A percentile compares a stretch with the other conserved stretches of the same genome.
These are phyloP conservation scores for Rhizopus delemar DNA, from an alignment of 371 early-diverging fungal genomes.

Conservation along the genomic window DNA sequence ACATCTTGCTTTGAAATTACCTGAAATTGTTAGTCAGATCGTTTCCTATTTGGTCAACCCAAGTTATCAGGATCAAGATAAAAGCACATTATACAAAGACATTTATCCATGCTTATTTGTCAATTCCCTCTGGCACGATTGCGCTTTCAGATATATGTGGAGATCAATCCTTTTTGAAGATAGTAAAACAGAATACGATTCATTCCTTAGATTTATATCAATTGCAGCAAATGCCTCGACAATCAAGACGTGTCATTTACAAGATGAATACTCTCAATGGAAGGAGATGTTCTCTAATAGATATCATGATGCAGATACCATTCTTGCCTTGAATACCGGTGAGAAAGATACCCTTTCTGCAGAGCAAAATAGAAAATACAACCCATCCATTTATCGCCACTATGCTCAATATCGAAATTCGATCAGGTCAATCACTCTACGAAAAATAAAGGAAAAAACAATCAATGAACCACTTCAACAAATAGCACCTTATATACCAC, in stretches of 20 bases:
- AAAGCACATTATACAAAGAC: conserved; percentile 11
- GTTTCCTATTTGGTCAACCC: conserved; percentile 7
- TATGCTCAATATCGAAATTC: conserved; percentile 24
- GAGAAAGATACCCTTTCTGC: too few species aligned
- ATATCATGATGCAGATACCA: too few species aligned
- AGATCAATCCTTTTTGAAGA: conserved; percentile 31
- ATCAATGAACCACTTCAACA: conserved; percentile 36
- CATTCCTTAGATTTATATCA: conserved; percentile 24
- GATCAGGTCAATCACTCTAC: conserved; percentile 36
- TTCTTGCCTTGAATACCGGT: too few species aligned
- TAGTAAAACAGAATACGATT: conserved; percentile 23
- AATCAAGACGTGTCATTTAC: too few species aligned
- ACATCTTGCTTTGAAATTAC: conserved; percentile 10
- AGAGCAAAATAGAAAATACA: too few species aligned
- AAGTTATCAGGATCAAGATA: conserved; percentile 7
- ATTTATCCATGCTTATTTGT: conserved; percentile 30
- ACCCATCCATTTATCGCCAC: not conserved
- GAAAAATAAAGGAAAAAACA: conserved; percentile 42
- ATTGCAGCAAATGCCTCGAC: conserved; percentile 3
- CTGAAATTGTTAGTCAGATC: conserved; percentile 28
- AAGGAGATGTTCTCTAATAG: too few species aligned
- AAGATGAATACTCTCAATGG: too few species aligned
- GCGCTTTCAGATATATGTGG: conserved; percentile 32
- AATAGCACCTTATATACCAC: conserved; percentile 19
- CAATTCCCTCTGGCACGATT: conserved; percentile 33